Conservation (phyloP, 1,139 yeast species). For the Blastobotrys indianensis region DNA sequence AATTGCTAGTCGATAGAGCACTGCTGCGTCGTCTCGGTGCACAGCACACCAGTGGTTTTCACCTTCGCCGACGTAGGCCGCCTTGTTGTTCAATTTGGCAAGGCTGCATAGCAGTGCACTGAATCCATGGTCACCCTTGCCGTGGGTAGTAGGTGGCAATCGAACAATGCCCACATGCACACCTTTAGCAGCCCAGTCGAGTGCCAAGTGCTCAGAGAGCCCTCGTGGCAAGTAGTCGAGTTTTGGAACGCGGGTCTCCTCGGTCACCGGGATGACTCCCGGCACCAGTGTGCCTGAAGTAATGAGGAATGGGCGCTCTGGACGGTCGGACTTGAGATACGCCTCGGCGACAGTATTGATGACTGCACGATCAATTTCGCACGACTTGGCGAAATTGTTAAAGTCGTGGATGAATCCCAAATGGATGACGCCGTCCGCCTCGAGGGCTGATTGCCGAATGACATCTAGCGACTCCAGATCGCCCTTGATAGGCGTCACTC, state of each 20-base stretch:
- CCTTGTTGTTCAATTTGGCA: slow-evolving; percentile 20
- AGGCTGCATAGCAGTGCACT: slow-evolving; percentile 17
- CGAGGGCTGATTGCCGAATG: slow-evolving; percentile 27
- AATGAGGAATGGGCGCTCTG: not conserved
- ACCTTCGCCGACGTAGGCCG: slow-evolving; percentile 30
- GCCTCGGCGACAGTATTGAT: slow-evolving; percentile 26
- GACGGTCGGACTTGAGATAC: slow-evolving; percentile 26
- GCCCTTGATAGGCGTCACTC: slow-evolving; percentile 22
- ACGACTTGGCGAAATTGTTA: slow-evolving; percentile 13
- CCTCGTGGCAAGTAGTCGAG: not conserved
- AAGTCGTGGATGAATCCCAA: slow-evolving; percentile 34
- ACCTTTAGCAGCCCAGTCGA: not conserved
- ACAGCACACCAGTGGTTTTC: slow-evolving; percentile 32
- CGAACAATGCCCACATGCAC: not conserved
- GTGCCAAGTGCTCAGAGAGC: not conserved
- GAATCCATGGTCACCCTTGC: slow-evolving; percentile 22
- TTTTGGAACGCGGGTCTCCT: not conserved
- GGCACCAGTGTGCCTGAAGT: not conserved
- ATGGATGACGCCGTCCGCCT: slow-evolving; percentile 35
- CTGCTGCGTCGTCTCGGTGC: slow-evolving; percentile 32
- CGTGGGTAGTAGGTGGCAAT: slow-evolving; percentile 4
- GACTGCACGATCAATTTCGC: slow-evolving; percentile 25
- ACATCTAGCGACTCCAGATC: slow-evolving; percentile 26
- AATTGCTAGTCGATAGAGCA: slow-evolving; percentile 25
- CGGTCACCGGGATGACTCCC: not conserved